Evolutionary conservation across 1,284 basidiomycete genomes (phyloP).

Genomic region (Earliella scabrosa): DNA sequence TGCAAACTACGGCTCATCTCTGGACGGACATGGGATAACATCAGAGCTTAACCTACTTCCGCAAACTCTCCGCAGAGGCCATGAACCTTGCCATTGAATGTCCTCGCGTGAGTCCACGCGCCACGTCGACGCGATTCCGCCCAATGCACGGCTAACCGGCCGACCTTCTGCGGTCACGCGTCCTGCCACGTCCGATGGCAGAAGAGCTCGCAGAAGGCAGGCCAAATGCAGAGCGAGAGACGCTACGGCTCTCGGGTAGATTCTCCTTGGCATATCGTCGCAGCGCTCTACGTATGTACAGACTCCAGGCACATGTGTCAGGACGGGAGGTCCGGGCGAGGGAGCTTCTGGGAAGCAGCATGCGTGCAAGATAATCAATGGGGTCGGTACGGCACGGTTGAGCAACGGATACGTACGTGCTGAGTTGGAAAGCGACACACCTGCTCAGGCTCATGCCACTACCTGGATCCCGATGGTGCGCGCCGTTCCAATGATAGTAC

Average conservation of each 20-base stretch:
- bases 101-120: slow-evolving; percentile 8
- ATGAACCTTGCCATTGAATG: slow-evolving; percentile 29
- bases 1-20: slow-evolving; percentile 26
- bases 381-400: slow-evolving; percentile 22
- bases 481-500: slow-evolving; percentile 85
- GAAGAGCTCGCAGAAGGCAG: slow-evolving; percentile 18
- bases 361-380: slow-evolving; percentile 20
- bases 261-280: slow-evolving; percentile 22
- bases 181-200: slow-evolving; percentile 16
- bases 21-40: slow-evolving; percentile 29
- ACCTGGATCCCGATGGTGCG: slow-evolving; percentile 87
- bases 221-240: slow-evolving; percentile 16
- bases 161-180: slow-evolving; percentile 20
- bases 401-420: slow-evolving; percentile 29
- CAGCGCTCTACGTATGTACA: slow-evolving; percentile 27
- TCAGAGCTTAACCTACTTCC: slow-evolving; percentile 31
- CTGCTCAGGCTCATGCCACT: slow-evolving; percentile 76
- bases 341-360: slow-evolving; percentile 21
- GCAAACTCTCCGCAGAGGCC: slow-evolving; percentile 16
- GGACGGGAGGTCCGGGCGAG: slow-evolving; percentile 14
- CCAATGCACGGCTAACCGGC: slow-evolving; percentile 10
- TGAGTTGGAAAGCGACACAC: slow-evolving; percentile 27
- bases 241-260: slow-evolving; percentile 25
- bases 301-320: slow-evolving; percentile 25
- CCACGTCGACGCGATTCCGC: slow-evolving; percentile 12